Evolutionary conservation across 495 filamentous ascomycete genomes (phyloP), one percentile per base, ranked within the genome.

Genomic region (Penicillium nucicola): DNA sequence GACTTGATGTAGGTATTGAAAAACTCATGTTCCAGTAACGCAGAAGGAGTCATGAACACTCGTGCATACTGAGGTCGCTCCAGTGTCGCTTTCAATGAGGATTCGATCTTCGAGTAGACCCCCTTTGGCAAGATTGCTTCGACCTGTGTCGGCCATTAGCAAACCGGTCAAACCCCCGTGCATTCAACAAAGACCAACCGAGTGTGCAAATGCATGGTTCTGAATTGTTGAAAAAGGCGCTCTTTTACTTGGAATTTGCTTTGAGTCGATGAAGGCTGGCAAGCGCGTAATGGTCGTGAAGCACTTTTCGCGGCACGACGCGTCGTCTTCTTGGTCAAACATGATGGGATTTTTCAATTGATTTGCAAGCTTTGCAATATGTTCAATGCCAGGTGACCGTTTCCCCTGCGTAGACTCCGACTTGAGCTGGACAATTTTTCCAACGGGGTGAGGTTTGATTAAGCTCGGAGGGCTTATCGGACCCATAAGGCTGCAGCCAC

Each of bases 1-100:
- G 78, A 75, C 64, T 96, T 96, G 56, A 97, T 86, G 62, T 96
- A 92, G 43, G 82, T 74, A 37, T 83, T 88, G 66, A 96, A 92
- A 57, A 98, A 98, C 0, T 86, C 84, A 5, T 82, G 78, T 34
- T 87, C 79, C 5, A 98, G 56, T 1, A 97, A 61, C 37, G 84
- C 80, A 12, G 76, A 76, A 19, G 96, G 76, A 11, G 84, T 79
- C 81, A 96, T 86, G 48, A 84, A 80, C 6, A 97, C 84, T 38
- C 80, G 77, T 36, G 83, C 76, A 74, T 86, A 97, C 42, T 62
- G 65, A 30, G 76, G 62, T 12, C 65, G 72, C 17, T 60, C 61
- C 5, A 77, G 42, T 35, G 72, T 73, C 14, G 56, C 50, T 4
- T 69, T 59, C 12, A 96, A 60, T 45, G 80, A 76, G 31, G 72